Base-by-base conservation (phyloP, 164 flowering plant species). In the Vitis rotundifolia region DNA sequence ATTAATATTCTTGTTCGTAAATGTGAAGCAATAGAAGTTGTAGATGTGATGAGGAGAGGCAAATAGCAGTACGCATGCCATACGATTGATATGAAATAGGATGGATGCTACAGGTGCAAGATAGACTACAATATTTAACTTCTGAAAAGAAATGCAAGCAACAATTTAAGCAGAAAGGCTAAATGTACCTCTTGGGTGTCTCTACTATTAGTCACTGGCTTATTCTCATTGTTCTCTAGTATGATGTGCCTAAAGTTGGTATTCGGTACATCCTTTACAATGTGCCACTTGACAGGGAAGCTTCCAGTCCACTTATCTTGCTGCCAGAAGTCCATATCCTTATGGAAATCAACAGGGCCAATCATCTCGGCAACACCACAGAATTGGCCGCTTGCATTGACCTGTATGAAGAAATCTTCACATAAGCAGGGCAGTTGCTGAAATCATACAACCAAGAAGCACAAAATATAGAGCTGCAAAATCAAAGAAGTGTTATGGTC, bases 321-420 rank as follows among this genome's bases (percentile, higher is more conserved):
- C 85, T 92, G 97, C 97, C 98, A 94, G 68, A 92, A 92, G 66
- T 92, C 90, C 97, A 91, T 91, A 67, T 94, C 93, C 64, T 80
- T 88, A 48, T 82, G 70, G 67, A 92, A 92, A 63, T 92, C 89
- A 59, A 94, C 94, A 4, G 89, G 86, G 50, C 97, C 94, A 75
- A 71, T 74, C 97, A 94, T 94, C 85, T 94, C 97, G 2, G 98
- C 97, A 71, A 92, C 91, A 59, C 98, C 98, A 83, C 97, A 91
- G 77, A 89, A 92, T 75, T 89, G 94, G 26, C 98, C 97, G 77
- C 98, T 94, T 49, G 96, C 95, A 85, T 94, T 94, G 15, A 92
- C 97, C 97, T 94, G 85, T 57, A 77, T 8, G 29, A 26, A 64
- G 31, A 57, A 31, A 59, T 29, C 5, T 15, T 9, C 18, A 14